phyloP scores from a whole-genome alignment of 441 rosid genomes.

The Dalechampia spathulata region DNA sequence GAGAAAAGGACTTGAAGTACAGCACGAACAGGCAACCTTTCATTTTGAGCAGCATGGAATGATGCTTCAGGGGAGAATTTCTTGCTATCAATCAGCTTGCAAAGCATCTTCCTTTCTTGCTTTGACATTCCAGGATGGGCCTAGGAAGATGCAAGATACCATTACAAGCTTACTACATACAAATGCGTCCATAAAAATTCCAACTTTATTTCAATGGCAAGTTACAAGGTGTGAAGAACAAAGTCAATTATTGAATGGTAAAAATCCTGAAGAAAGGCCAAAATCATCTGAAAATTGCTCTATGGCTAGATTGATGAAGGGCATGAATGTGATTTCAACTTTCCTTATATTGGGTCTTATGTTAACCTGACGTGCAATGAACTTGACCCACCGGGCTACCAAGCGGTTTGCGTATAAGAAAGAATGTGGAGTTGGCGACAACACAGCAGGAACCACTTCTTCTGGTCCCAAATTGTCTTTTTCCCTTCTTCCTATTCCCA shows the following conservation, averaged over 20 bases:
- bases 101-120: slow-evolving; percentile 62
- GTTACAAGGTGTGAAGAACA: no score
- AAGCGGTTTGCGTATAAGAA: slow-evolving; percentile 1
- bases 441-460: slow-evolving; percentile 8
- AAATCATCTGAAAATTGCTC: neutral
- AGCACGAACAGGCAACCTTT: slow-evolving; percentile 70
- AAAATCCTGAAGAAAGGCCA: slow-evolving; percentile 1
- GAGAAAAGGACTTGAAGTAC: slow-evolving; percentile 64
- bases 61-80: slow-evolving; percentile 75
- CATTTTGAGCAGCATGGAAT: slow-evolving; percentile 68
- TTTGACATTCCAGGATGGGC: slow-evolving; percentile 62
- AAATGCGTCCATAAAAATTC: neutral
- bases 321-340: slow-evolving; percentile 2
- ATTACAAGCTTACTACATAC: neutral
- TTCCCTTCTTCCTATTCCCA: neutral
- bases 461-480: neutral
- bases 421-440: slow-evolving; percentile 19
- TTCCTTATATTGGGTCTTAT: no score
- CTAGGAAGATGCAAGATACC: slow-evolving; percentile 20
- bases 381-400: no score
- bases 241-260: no score
- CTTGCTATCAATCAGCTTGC: slow-evolving; percentile 55
- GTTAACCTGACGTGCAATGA: no score
- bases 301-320: neutral
- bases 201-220: no score